phyloP scores from a whole-genome alignment of 768 basidiomycete species.

The Kwoniella bestiolae region DNA sequence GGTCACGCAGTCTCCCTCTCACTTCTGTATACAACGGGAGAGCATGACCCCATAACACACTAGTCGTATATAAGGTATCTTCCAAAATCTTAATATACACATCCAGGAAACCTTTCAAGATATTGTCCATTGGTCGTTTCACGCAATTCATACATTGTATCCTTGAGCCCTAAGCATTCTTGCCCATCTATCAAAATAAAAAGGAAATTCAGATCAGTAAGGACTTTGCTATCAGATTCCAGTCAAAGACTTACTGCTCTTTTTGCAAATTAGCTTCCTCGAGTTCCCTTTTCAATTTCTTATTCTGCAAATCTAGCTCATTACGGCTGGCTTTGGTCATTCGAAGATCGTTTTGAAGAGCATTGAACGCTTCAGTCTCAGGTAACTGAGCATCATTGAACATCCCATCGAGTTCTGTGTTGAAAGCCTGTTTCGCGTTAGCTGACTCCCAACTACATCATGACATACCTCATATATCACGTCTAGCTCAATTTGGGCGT shows the following conservation, averaged over 20 bases:
- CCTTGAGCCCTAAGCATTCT: slow-evolving; percentile 64
- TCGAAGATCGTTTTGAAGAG: slow-evolving; percentile 73
- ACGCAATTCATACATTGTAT: slow-evolving; percentile 2
- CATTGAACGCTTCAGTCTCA: slow-evolving; percentile 79
- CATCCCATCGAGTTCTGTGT: slow-evolving; percentile 90
- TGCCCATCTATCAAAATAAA: slow-evolving; percentile 68
- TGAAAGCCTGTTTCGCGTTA: slow-evolving; percentile 71
- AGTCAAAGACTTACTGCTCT: slow-evolving; percentile 67
- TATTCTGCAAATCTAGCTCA: slow-evolving; percentile 74
- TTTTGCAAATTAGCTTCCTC: slow-evolving; percentile 63
- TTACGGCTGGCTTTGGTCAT: slow-evolving; percentile 78
- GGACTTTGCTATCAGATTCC: not conserved
- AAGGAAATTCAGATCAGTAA: no score
- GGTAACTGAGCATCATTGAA: slow-evolving; percentile 83
- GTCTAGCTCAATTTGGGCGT: slow-evolving; percentile 83
- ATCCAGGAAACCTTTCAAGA: not conserved
- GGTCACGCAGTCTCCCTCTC: not conserved
- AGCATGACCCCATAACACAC: not conserved
- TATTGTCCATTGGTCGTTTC: not conserved
- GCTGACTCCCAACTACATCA: not conserved
- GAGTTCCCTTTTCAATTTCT: slow-evolving; percentile 62
- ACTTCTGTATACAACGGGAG: not conserved
- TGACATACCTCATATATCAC: slow-evolving; percentile 83
- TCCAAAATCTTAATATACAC: not conserved
- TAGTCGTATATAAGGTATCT: not conserved